Evolutionary conservation across 768 basidiomycete genomes (phyloP).

Genomic region (Podaxis mareebaensis): DNA sequence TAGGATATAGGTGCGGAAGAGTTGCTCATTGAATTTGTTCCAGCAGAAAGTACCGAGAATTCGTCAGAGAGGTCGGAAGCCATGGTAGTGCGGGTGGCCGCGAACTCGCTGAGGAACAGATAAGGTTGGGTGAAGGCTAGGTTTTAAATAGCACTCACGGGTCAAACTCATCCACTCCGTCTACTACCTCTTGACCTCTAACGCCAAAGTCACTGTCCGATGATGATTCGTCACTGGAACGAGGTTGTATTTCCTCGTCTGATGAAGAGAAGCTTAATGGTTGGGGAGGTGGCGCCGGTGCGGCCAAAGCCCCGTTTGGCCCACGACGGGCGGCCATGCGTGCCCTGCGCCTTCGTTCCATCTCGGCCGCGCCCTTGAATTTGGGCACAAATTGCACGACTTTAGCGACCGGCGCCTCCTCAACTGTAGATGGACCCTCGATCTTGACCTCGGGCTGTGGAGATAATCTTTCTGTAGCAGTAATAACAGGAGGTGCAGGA

Average conservation of each 20-base stretch:
- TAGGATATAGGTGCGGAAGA: conserved; percentile 56
- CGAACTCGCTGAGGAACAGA: conserved; percentile 56
- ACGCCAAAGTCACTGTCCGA: conserved; percentile 53
- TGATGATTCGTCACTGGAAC: conserved; percentile 47
- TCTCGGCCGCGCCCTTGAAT: conserved; percentile 84
- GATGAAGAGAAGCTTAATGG: conserved; percentile 51
- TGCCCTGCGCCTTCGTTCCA: conserved; percentile 70
- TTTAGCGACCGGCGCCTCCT: conserved; percentile 49
- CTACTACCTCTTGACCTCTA: conserved; percentile 48
- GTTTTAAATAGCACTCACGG: conserved; percentile 51
- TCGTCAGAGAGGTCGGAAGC: conserved; percentile 66
- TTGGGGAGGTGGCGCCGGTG: conserved; percentile 33
- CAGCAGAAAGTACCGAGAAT: conserved; percentile 57
- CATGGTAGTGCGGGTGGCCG: conserved; percentile 53
- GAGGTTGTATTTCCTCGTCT: conserved; percentile 48
- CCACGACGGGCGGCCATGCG: conserved; percentile 66
- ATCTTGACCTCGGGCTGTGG: conserved; percentile 39
- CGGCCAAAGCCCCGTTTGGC: conserved; percentile 32
- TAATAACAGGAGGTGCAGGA: not conserved
- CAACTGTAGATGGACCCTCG: conserved; percentile 40
- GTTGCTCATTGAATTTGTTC: conserved; percentile 51
- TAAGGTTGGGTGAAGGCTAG: conserved; percentile 1
- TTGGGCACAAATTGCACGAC: conserved; percentile 68
- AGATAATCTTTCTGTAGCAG: conserved; percentile 22
- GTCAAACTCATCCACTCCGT: conserved; percentile 77